phyloP scores from a whole-genome alignment of 768 basidiomycete genomes.

The Mycena amicta region DNA sequence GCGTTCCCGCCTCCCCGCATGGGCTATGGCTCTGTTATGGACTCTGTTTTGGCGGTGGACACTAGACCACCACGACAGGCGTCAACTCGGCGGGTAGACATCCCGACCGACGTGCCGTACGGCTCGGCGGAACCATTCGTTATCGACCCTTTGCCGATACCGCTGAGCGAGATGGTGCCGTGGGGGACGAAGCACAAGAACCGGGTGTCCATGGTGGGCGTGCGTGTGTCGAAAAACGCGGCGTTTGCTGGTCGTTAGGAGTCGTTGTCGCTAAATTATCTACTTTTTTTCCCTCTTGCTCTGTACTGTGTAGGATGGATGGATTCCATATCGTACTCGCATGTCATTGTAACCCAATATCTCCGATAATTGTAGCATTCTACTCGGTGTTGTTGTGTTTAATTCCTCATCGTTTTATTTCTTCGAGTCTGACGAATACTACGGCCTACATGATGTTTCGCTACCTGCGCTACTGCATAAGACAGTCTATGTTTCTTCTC shows the following conservation, averaged over 20 bases:
- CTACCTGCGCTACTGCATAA: not conserved
- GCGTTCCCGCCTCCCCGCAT: slow-evolving; percentile 3
- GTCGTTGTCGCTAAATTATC: not conserved
- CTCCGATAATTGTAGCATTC: too few relatives aligned
- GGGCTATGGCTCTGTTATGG: slow-evolving; percentile 21
- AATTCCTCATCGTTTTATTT: too few relatives aligned
- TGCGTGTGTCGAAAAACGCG: slow-evolving; percentile 38
- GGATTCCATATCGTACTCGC: not conserved
- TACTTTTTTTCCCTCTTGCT: not conserved
- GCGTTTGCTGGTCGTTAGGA: slow-evolving; percentile 45
- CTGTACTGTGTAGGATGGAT: not conserved
- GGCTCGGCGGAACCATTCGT: slow-evolving; percentile 30
- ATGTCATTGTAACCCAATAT: not conserved
- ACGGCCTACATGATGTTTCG: too few relatives aligned
- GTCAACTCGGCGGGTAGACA: slow-evolving; percentile 7
- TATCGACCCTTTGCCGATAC: slow-evolving; percentile 58
- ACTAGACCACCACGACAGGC: slow-evolving; percentile 10
- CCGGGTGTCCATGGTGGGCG: slow-evolving; percentile 19
- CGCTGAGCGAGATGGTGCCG: slow-evolving; percentile 53
- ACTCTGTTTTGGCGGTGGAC: slow-evolving; percentile 21
- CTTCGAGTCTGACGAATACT: too few relatives aligned
- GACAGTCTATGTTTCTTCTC: not conserved
- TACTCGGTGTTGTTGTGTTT: too few relatives aligned
- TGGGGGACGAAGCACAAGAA: slow-evolving; percentile 24
- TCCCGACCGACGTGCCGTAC: slow-evolving; percentile 9